These are phyloP conservation scores for Capsicum rhomboideum DNA, from an alignment of 257 asterid genomes.

Conservation along the genomic window DNA sequence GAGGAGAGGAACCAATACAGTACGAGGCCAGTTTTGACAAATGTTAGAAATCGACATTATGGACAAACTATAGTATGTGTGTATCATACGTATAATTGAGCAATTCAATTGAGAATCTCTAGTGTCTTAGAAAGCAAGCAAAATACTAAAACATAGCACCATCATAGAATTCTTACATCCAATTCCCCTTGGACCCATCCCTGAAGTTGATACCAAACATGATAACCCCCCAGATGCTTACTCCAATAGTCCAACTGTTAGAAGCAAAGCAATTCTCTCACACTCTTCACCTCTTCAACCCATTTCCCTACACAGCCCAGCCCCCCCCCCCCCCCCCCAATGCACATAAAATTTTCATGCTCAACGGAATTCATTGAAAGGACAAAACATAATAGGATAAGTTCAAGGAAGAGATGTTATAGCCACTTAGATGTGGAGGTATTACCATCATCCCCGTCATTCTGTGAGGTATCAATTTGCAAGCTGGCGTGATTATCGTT, in stretches of 20 bases:
- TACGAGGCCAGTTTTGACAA: not conserved
- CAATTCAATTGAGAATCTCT: not conserved
- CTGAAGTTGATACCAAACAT: not conserved
- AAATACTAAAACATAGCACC: not conserved
- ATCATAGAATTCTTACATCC: not conserved
- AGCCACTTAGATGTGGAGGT: not conserved
- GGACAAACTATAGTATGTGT: not conserved
- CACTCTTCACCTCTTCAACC: not conserved
- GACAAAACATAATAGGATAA: not conserved
- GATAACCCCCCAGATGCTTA: not conserved
- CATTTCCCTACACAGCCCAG: not conserved
- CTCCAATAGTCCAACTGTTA: not conserved
- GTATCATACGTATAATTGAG: not conserved
- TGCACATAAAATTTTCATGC: not conserved
- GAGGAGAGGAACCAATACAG: not conserved
- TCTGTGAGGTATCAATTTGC: constrained; percentile 20
- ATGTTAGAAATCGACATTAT: not conserved
- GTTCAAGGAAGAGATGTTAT: not conserved
- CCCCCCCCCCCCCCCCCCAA: not conserved
- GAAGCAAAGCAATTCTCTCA: not conserved
- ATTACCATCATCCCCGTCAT: constrained; percentile 52
- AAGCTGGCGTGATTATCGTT: constrained; percentile 11
- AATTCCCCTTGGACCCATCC: not conserved
- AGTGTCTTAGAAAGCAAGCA: not conserved
- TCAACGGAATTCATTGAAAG: not conserved